Percentiles rank a stretch among this genome's conserved stretches.
Conservation (phyloP, 169 alveolate species). For the Plasmodium berghei region DNA sequence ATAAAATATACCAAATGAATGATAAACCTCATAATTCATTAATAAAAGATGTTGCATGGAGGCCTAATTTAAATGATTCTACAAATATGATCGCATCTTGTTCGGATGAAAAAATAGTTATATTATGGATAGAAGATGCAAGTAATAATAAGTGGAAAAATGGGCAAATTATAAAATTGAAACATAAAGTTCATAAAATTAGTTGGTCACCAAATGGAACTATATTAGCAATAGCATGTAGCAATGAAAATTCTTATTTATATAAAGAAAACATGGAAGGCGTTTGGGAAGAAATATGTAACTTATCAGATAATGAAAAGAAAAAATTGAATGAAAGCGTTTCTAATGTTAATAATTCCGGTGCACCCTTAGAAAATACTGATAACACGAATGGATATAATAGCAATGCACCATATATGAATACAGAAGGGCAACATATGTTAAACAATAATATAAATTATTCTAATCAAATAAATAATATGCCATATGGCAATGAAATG, state of each 20-base stretch:
- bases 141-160: slow-evolving; percentile 60
- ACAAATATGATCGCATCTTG: slow-evolving; percentile 87
- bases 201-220: slow-evolving; percentile 84
- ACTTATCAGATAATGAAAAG: slow-evolving; percentile 53
- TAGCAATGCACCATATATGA: not conserved
- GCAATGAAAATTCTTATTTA: slow-evolving; percentile 77
- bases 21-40: slow-evolving; percentile 85
- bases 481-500: no score
- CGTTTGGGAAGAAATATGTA: slow-evolving; percentile 78
- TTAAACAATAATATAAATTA: no score
- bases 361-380: not conserved
- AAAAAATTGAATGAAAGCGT: not conserved
- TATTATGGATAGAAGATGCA: slow-evolving; percentile 81
- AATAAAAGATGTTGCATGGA: slow-evolving; percentile 93
- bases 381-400: not conserved
- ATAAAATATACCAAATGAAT: slow-evolving; percentile 72
- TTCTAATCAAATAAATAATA: no score
- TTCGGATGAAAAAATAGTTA: slow-evolving; percentile 80
- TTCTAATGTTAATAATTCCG: not conserved
- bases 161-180: slow-evolving; percentile 39
- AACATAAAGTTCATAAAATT: slow-evolving; percentile 56
- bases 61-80: slow-evolving; percentile 81
- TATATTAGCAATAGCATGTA: slow-evolving; percentile 79
- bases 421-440: no score
- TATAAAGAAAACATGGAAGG: slow-evolving; percentile 80